Conservation (phyloP, 768 basidiomycete genomes). For the Russula lepida region DNA sequence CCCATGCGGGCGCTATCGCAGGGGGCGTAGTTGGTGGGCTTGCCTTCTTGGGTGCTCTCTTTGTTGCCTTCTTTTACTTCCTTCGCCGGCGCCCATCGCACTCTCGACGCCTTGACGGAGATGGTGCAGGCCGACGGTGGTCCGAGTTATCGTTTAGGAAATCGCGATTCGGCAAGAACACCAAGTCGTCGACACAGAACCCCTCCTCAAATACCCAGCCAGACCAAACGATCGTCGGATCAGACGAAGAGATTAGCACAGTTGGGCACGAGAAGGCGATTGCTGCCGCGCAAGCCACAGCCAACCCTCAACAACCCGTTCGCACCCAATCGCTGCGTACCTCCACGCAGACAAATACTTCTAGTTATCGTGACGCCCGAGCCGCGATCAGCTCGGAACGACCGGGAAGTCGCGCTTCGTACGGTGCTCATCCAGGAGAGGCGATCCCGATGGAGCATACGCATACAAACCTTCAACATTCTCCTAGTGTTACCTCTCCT, state of each 20-base stretch:
- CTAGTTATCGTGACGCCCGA: neutral
- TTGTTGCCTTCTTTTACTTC: slow-evolving; percentile 23
- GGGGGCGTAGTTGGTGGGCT: slow-evolving; percentile 46
- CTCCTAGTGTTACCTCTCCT: neutral
- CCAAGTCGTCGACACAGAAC: neutral
- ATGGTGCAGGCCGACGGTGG: neutral
- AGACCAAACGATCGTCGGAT: slow-evolving; percentile 7
- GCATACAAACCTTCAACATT: neutral
- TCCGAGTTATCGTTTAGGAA: neutral
- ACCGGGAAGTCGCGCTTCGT: neutral
- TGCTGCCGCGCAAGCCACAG: neutral
- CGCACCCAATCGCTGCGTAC: slow-evolving; percentile 1
- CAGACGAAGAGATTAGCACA: slow-evolving; percentile 16
- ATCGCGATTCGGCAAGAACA: neutral
- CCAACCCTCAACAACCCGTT: neutral
- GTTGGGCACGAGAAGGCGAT: slow-evolving; percentile 14
- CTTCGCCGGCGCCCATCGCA: slow-evolving; percentile 7
- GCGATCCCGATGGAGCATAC: slow-evolving; percentile 13
- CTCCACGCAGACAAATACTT: slow-evolving; percentile 2
- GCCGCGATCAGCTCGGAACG: neutral
- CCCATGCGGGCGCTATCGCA: slow-evolving; percentile 38
- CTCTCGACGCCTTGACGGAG: neutral
- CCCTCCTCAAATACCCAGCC: neutral
- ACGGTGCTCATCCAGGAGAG: neutral
- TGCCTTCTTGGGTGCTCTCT: slow-evolving; percentile 31